phyloP scores from a whole-genome alignment of 108 stramenopile species.

The Pseudonitzschia pungens region DNA sequence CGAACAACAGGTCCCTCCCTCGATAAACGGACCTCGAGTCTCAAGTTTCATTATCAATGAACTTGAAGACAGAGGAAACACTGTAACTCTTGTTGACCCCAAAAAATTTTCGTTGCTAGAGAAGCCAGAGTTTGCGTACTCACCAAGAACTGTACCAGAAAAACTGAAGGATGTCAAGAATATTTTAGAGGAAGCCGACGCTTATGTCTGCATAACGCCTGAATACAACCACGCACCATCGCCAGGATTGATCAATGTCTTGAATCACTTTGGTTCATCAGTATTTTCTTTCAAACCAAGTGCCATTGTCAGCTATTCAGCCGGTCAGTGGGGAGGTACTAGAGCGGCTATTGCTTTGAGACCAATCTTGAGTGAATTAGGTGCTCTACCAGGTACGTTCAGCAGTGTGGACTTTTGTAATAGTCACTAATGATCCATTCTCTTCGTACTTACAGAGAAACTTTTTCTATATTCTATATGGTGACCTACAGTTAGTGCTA shows the following conservation, averaged over 20 bases:
- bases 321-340: constrained; percentile 82
- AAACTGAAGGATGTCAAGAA: constrained; percentile 36
- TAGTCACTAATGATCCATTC: no score
- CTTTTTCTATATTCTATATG: background rate
- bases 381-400: constrained; percentile 51
- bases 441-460: no score
- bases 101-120: constrained; percentile 50
- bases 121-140: constrained; percentile 70
- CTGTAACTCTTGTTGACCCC: constrained; percentile 47
- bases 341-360: constrained; percentile 64
- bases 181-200: constrained; percentile 56
- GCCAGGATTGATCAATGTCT: constrained; percentile 65
- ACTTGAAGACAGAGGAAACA: constrained; percentile 50
- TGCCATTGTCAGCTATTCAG: constrained; percentile 76
- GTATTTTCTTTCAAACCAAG: constrained; percentile 70
- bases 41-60: constrained; percentile 34
- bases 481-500: constrained; percentile 48
- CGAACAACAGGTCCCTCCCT: constrained; percentile 58
- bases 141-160: constrained; percentile 39
- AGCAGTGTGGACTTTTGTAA: background rate
- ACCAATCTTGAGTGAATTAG: constrained; percentile 68
- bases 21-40: constrained; percentile 63
- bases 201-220: constrained; percentile 73
- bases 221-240: constrained; percentile 85
- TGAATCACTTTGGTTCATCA: constrained; percentile 79